phyloP scores from a whole-genome alignment of 2,329 filamentous ascomycete species.

The Fusarium subtropicale region DNA sequence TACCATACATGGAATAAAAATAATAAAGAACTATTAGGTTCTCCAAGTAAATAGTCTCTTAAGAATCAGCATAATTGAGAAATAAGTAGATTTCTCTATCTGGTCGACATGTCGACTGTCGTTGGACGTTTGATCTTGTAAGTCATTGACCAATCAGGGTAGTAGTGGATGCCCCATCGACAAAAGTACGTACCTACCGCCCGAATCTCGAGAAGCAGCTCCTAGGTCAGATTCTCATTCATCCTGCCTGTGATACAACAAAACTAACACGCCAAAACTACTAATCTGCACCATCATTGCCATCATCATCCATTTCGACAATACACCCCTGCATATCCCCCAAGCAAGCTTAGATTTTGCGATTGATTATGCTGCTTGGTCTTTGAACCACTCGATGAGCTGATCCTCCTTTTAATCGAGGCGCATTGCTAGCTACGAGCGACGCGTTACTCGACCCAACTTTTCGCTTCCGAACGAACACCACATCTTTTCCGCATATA shows the following conservation, averaged over 20 bases:
- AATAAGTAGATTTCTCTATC: background rate
- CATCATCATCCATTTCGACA: conserved; percentile 11
- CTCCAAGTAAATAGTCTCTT: background rate
- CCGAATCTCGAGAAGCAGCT: conserved; percentile 5
- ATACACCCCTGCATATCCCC: background rate
- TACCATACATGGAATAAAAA: background rate
- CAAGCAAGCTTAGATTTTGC: conserved; percentile 5
- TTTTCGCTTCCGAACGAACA: conserved; percentile 32
- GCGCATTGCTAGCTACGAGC: conserved; percentile 48
- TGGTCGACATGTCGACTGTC: background rate
- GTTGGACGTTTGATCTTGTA: conserved; percentile 9
- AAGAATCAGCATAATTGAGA: background rate
- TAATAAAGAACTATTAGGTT: background rate
- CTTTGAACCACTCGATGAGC: conserved; percentile 46
- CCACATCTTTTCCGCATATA: conserved; percentile 13
- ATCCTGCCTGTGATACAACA: conserved; percentile 35
- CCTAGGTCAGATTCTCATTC: conserved; percentile 35
- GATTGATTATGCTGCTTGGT: conserved; percentile 46
- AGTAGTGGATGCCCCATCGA: background rate
- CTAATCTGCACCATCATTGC: conserved; percentile 19
- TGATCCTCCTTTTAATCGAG: conserved; percentile 46
- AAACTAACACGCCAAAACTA: conserved; percentile 42
- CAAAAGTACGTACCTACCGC: conserved; percentile 22
- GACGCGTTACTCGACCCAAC: conserved; percentile 48
- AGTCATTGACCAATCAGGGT: conserved; percentile 21